phyloP scores from a whole-genome alignment of 2,329 filamentous ascomycete species.

The Beauveria australis region DNA sequence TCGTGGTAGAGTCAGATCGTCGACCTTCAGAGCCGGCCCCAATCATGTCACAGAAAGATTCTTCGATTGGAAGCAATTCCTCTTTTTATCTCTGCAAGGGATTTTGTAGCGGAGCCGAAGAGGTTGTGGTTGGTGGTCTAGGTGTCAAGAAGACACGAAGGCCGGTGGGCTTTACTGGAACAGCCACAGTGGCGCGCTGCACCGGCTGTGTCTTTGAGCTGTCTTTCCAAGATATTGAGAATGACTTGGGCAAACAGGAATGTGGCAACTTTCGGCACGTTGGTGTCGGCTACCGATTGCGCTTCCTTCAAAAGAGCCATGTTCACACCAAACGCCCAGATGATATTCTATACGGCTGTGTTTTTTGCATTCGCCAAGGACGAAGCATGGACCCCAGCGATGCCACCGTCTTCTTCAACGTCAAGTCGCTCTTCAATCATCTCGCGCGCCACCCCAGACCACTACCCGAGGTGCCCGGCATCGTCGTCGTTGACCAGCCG shows the following conservation, averaged over 20 bases:
- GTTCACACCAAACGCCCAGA: constrained; percentile 40
- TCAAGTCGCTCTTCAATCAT: constrained; percentile 44
- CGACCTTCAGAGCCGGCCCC: not conserved
- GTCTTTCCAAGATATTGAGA: constrained; percentile 43
- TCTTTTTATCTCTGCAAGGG: constrained; percentile 46
- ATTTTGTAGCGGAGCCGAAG: constrained; percentile 47
- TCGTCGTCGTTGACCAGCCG: constrained; percentile 39
- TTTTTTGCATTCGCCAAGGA: constrained; percentile 44
- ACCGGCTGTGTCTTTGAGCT: constrained; percentile 46
- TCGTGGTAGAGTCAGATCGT: constrained; percentile 15
- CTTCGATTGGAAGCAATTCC: constrained; percentile 34
- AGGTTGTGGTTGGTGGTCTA: constrained; percentile 37
- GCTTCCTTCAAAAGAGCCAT: constrained; percentile 50
- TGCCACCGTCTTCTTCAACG: constrained; percentile 48
- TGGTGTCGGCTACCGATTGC: constrained; percentile 41
- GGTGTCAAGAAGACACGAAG: constrained; percentile 45
- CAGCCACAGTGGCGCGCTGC: constrained; percentile 41
- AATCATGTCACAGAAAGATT: constrained; percentile 22
- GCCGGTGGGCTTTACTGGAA: constrained; percentile 36
- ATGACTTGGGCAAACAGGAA: constrained; percentile 40
- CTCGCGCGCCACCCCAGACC: constrained; percentile 46
- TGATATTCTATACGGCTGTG: constrained; percentile 45
- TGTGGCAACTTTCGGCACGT: constrained; percentile 38
- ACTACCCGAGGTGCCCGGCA: constrained; percentile 38
- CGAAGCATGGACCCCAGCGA: constrained; percentile 45